phyloP scores from a whole-genome alignment of 352 stramenopile species.

The Halophytophthora batemanensis region DNA sequence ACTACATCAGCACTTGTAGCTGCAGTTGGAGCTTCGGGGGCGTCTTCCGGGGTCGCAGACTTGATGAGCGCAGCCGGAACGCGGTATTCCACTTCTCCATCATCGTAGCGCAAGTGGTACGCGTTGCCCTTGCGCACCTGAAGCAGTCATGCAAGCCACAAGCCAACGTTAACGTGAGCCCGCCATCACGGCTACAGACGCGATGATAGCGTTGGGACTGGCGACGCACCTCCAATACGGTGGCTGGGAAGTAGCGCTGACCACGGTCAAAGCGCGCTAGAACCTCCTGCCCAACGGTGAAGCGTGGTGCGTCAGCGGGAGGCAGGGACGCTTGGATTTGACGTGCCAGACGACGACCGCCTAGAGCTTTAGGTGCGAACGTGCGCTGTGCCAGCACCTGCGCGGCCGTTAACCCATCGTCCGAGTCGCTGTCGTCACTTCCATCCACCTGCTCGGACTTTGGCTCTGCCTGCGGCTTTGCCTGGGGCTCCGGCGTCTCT shows the following conservation, averaged over 20 bases:
- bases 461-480: slow-evolving; percentile 1
- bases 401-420: slow-evolving; percentile 55
- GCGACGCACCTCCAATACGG: slow-evolving; percentile 46
- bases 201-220: background rate
- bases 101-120: slow-evolving; percentile 79
- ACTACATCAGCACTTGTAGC: slow-evolving; percentile 3
- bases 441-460: slow-evolving; percentile 9
- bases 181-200: background rate
- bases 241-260: slow-evolving; percentile 60
- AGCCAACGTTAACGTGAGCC: background rate
- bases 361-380: slow-evolving; percentile 61
- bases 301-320: slow-evolving; percentile 18
- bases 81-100: slow-evolving; percentile 67
- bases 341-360: slow-evolving; percentile 18
- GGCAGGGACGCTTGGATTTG: slow-evolving; percentile 24
- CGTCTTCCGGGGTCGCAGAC: slow-evolving; percentile 4
- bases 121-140: slow-evolving; percentile 57
- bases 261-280: slow-evolving; percentile 58
- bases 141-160: background rate
- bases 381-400: slow-evolving; percentile 58
- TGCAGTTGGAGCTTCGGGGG: background rate
- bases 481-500: background rate
- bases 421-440: slow-evolving; percentile 46
- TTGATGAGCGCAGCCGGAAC: slow-evolving; percentile 60
- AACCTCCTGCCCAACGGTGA: slow-evolving; percentile 45